Evolutionary conservation across 2,329 filamentous ascomycete species (phyloP).

Genomic region (Ceratocystis colombiana): DNA sequence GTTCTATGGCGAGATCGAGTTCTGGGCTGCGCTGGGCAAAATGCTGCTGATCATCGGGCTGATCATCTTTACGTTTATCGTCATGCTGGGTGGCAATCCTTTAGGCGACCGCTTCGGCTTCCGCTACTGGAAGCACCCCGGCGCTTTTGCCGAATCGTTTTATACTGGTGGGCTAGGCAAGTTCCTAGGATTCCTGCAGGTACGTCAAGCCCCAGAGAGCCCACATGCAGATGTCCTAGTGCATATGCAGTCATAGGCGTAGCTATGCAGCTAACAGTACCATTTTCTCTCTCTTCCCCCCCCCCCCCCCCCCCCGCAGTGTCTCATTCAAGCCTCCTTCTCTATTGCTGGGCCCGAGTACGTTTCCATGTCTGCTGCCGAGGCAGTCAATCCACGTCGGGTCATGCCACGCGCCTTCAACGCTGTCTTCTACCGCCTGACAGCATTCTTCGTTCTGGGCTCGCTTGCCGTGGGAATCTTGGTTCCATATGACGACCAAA

Average conservation of each 20-base stretch:
- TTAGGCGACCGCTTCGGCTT: conserved; percentile 62
- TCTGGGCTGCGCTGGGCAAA: conserved; percentile 62
- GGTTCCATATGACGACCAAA: conserved; percentile 57
- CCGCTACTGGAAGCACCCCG: conserved; percentile 54
- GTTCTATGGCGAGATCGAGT: conserved; percentile 69
- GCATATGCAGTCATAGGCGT: background rate
- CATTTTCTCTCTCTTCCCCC: too few relatives aligned
- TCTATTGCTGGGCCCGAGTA: conserved; percentile 60
- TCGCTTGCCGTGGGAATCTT: conserved; percentile 62
- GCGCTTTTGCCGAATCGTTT: conserved; percentile 59
- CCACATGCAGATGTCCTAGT: background rate
- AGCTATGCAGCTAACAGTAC: background rate
- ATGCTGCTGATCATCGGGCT: conserved; percentile 61
- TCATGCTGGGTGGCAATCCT: conserved; percentile 76
- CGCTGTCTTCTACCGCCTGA: conserved; percentile 67
- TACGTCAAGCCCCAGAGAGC: background rate
- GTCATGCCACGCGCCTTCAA: conserved; percentile 67
- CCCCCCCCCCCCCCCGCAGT: conserved; percentile 41
- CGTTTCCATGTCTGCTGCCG: conserved; percentile 58
- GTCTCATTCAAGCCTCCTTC: conserved; percentile 60
- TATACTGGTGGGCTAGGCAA: conserved; percentile 55
- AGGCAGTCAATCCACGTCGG: conserved; percentile 58
- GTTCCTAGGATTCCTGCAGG: conserved; percentile 54
- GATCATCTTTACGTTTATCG: conserved; percentile 67
- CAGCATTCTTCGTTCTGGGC: conserved; percentile 65